Percentiles rank a stretch among this genome's conserved stretches.
Evolutionary conservation across 2,329 filamentous ascomycete species (phyloP).

Genomic region (Cladosporium sp.): DNA sequence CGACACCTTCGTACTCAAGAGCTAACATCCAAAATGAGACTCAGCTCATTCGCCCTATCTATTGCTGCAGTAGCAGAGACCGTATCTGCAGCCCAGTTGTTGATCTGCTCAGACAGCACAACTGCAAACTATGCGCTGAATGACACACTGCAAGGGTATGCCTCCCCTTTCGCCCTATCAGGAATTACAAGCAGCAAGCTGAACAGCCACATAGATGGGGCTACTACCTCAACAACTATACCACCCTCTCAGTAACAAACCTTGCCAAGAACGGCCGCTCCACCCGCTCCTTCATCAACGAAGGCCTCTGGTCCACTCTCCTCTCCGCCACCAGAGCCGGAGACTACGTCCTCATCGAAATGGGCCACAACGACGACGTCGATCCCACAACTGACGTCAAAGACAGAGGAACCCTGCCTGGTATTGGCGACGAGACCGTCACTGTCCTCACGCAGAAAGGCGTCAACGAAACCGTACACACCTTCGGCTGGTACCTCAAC

Average conservation of each 20-base stretch:
- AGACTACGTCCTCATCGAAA: constrained; percentile 31
- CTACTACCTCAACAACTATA: constrained; percentile 6
- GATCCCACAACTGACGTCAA: constrained; percentile 25
- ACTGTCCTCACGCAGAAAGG: constrained; percentile 23
- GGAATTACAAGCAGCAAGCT: not conserved
- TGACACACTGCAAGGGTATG: not conserved
- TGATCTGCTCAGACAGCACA: not conserved
- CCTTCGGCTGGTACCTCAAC: constrained; percentile 32
- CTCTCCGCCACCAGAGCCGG: constrained; percentile 21
- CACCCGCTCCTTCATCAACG: constrained; percentile 27
- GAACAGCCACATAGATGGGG: not conserved
- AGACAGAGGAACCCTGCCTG: constrained; percentile 29
- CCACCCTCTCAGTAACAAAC: constrained; percentile 19
- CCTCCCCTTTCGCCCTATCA: not conserved
- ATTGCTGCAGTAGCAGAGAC: not conserved
- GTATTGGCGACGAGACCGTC: constrained; percentile 27
- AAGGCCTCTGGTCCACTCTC: constrained; percentile 25
- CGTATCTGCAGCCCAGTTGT: not conserved
- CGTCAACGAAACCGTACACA: constrained; percentile 24
- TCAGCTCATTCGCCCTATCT: not conserved
- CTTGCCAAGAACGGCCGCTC: constrained; percentile 24
- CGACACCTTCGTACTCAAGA: not conserved
- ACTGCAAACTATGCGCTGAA: constrained; percentile 1
- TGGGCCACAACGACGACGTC: constrained; percentile 33
- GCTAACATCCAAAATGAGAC: not conserved